A percentile compares a stretch with the other conserved stretches of the same genome.
Conservation (phyloP, 176 grass and related monocot species). For the Hordeum vulgare region DNA sequence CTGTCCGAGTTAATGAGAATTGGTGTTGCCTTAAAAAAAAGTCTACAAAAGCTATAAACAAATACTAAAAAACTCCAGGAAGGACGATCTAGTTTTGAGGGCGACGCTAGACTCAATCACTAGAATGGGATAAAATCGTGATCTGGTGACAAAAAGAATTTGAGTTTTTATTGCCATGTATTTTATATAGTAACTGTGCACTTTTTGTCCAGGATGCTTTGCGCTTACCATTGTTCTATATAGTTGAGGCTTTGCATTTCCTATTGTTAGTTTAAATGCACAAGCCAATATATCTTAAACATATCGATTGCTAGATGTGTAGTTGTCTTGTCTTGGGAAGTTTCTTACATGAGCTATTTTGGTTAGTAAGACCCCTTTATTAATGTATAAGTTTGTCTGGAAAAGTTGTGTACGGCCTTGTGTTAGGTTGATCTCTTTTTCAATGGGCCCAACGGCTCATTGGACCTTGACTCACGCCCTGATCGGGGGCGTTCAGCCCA, state of each 20-base stretch:
- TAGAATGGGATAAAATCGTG: background rate
- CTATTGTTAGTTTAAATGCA: background rate
- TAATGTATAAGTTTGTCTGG: no score
- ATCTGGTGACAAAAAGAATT: background rate
- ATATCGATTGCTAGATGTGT: background rate
- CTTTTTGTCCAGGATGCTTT: background rate
- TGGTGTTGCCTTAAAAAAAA: no score
- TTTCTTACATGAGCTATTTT: background rate
- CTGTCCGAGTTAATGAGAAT: no score
- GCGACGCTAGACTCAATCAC: conserved; percentile 29
- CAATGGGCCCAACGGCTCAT: no score
- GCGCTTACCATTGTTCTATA: no score
- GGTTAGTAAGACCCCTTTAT: background rate
- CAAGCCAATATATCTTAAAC: background rate
- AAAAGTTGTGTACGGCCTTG: no score
- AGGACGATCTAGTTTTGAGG: conserved; percentile 51
- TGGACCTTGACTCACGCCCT: no score
- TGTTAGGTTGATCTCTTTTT: no score
- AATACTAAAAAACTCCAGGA: background rate
- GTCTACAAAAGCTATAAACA: conserved; percentile 35
- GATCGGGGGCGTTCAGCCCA: no score
- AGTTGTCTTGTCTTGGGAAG: background rate
- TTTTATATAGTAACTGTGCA: background rate
- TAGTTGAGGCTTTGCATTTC: background rate
- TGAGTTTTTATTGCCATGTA: background rate